These are phyloP conservation scores for Fusarium nelsonii DNA, from an alignment of 2,329 filamentous ascomycete genomes.

Conservation along the genomic window DNA sequence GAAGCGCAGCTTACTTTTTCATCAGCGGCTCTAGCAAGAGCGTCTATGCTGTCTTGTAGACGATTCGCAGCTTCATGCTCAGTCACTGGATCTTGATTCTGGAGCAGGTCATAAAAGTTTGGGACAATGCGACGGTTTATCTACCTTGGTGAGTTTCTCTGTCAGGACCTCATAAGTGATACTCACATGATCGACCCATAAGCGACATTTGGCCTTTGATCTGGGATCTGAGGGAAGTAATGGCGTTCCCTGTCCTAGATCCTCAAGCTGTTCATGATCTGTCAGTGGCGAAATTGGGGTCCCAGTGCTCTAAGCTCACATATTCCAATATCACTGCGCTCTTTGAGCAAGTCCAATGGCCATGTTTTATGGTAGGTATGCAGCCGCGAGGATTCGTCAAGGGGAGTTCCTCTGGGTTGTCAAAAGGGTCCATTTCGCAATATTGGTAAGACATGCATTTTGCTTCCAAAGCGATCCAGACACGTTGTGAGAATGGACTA, in stretches of 20 bases:
- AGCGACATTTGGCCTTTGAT: constrained; percentile 76
- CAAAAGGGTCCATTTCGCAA: constrained; percentile 85
- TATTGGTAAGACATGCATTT: constrained; percentile 87
- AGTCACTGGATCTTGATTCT: constrained; percentile 70
- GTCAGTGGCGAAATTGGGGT: not conserved
- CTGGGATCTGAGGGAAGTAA: constrained; percentile 75
- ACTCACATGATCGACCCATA: constrained; percentile 83
- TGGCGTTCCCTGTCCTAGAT: constrained; percentile 70
- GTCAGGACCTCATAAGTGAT: not conserved
- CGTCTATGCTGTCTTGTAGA: constrained; percentile 73
- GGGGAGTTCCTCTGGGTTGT: constrained; percentile 70
- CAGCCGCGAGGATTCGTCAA: constrained; percentile 82
- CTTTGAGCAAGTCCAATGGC: constrained; percentile 85
- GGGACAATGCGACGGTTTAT: constrained; percentile 83
- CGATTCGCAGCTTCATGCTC: constrained; percentile 70
- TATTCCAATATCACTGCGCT: constrained; percentile 89
- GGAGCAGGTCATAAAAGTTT: constrained; percentile 79
- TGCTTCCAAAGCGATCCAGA: constrained; percentile 88
- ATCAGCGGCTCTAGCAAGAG: constrained; percentile 62
- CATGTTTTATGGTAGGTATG: constrained; percentile 81
- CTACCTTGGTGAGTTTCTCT: constrained; percentile 54
- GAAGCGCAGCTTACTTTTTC: constrained; percentile 51
- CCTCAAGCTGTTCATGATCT: constrained; percentile 70
- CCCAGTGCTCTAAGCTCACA: constrained; percentile 58
- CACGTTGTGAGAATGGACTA: constrained; percentile 86